Evolutionary conservation across 176 grass and related monocot genomes (phyloP), one percentile per base, ranked within the genome.

Genomic region (Raddia distichophylla): DNA sequence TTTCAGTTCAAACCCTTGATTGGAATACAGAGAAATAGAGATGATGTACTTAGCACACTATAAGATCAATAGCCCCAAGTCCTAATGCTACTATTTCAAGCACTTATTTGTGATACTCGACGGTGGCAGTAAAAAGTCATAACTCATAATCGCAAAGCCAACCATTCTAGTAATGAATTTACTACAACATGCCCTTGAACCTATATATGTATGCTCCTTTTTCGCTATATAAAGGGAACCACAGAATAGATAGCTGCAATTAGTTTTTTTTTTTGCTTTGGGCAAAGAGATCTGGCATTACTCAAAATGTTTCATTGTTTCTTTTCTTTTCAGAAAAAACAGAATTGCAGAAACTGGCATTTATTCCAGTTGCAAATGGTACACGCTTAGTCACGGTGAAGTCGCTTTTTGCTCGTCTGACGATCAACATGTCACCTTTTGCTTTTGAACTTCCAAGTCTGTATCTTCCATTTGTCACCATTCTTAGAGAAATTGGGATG

Each of bases 321-420:
- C 10, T 60, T 60, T 91, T 33, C 59, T 65, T 89, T 55, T 65
- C 88, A 98, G 95, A 94, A 83, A 98, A 93, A 87, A 63, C 18
- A 33, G 86, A 98, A 76, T 66, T 98, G 86, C 82, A 93, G 90
- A 93, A 88, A 76, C 64, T 94, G 81, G 83, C 92, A 79, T 94
- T 98, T 85, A 84, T 98, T 81, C 95, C 95, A 69, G 95, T 98
- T 76, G 95, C 95, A 74, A 94, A 94, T 81, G 95, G 95, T 50
- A 98, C 92, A 71, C 95, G 92, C 82, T 94, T 98, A 59, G 91
- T 98, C 68, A 75, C 66, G 8, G 92, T 88, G n/a, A 93, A 94
- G 67, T 98, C 92, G 61, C 90, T 98, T 75, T 98, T 98, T 78
- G 95, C 82, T 63, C 95, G 86, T 63, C 82, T 98, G 76, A 83